phyloP scores from a whole-genome alignment of 129 eudicot species.

The Deinandra increscens region DNA sequence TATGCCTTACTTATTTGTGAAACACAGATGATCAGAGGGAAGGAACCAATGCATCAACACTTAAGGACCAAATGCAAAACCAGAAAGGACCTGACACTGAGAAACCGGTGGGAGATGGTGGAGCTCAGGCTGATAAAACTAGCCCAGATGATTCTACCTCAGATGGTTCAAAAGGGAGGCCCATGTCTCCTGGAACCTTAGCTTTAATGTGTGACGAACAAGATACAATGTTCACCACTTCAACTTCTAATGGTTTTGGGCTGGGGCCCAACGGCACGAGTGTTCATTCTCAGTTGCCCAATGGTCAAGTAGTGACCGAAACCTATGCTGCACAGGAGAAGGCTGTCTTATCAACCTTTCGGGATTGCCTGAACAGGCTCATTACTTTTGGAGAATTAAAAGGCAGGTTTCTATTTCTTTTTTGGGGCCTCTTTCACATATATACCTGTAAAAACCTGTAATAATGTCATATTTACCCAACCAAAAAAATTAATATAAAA shows the following conservation, averaged over 20 bases:
- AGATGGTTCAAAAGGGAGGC: constrained; percentile 37
- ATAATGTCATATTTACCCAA: not conserved
- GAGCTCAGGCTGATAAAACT: constrained; percentile 15
- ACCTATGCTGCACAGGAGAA: constrained; percentile 67
- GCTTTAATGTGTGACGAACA: constrained; percentile 80
- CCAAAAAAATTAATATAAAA: not conserved
- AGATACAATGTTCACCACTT: constrained; percentile 38
- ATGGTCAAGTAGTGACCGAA: constrained; percentile 28
- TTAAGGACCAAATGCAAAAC: constrained; percentile 22
- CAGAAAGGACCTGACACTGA: constrained; percentile 20
- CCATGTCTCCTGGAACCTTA: constrained; percentile 76
- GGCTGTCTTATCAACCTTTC: constrained; percentile 54
- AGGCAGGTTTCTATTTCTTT: constrained; percentile 27
- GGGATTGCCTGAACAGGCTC: constrained; percentile 59
- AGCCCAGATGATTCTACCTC: constrained; percentile 11
- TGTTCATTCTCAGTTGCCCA: constrained; percentile 22
- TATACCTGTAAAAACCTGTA: not conserved
- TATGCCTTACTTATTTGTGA: not conserved
- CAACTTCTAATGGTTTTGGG: constrained; percentile 22
- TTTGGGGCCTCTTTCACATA: not conserved
- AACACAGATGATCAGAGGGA: constrained; percentile 29
- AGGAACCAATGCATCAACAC: not conserved
- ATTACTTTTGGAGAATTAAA: constrained; percentile 47
- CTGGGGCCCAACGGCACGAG: not conserved
- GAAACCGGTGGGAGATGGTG: constrained; percentile 21